Conservation (phyloP, 208 protist species). For the Trichomonas vaginalis region DNA sequence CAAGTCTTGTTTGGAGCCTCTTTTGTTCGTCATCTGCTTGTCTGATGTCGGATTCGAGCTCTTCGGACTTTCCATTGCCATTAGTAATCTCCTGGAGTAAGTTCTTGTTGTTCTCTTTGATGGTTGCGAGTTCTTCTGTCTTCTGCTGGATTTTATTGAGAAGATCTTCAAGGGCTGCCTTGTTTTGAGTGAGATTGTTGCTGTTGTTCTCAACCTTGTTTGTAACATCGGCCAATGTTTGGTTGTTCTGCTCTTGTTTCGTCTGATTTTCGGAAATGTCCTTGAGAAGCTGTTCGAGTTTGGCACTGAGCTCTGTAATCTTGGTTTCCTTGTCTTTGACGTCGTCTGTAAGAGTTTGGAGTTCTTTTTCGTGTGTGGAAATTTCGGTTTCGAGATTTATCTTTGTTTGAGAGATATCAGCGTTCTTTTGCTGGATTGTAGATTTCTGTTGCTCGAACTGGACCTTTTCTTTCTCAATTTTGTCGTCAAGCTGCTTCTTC, state of each 20-base stretch:
- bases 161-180: background rate
- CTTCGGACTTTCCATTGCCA: background rate
- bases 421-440: background rate
- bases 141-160: background rate
- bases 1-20: background rate
- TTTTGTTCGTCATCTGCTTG: background rate
- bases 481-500: background rate
- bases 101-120: background rate
- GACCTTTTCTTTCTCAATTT: background rate
- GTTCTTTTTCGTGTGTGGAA: background rate
- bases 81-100: background rate
- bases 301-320: background rate
- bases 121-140: background rate
- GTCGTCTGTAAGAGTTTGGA: background rate
- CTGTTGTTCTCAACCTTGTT: background rate
- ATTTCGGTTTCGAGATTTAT: background rate
- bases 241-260: background rate
- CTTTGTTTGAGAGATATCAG: background rate
- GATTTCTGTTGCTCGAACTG: background rate
- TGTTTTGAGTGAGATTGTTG: background rate
- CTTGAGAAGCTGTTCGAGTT: background rate
- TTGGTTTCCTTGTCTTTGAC: background rate
- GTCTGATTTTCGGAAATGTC: background rate
- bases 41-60: background rate
- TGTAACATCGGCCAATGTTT: background rate